Base-by-base conservation (phyloP, 1,139 yeast genomes). In the Kodamaea arcana region DNA sequence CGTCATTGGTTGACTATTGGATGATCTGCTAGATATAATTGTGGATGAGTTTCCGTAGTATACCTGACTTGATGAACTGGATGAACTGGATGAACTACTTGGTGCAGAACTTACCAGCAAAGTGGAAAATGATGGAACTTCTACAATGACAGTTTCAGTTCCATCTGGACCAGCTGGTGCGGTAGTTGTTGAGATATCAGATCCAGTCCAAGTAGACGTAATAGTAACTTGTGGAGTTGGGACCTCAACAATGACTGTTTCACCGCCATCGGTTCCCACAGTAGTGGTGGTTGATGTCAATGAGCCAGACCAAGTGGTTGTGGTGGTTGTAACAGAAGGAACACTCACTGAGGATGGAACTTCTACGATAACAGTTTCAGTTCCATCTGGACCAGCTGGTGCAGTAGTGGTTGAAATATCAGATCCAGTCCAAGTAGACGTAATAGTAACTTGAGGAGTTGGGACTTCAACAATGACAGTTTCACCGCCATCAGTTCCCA, bases 341-440 rank as follows among this genome's bases (percentile, higher is more conserved):
- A 34, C 34, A n/a, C n/a, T n/a, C n/a, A n/a, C n/a, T n/a, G n/a
- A n/a, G n/a, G n/a, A n/a, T 8, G 60, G 51, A 15, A 48, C 45
- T n/a, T 46, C 54, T 14, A 56, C 44, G 1, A 43, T 30, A 4
- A 48, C 40, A 1, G 54, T 51, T 14, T 38, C 42, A 4, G 53
- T 52, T 7, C 41, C 48, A 13, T 42, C 47, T 2, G 32, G 31
- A 22, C 32, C 29, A 15, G 38, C 41, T 3, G 36, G 30, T 8
- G 22, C 18, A 11, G 36, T 32, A 14, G 32, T 14, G 23, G 35
- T 34, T 2, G 16, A 10, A 6, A 30, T 30, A 12, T 7, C n/a
- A 12, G 31, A 12, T 5, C 24, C 31, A 18, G 39, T 37, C 39
- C 41, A 41, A 7, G 44, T 39, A 4, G 28, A 15, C 3, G 45